phyloP scores from a whole-genome alignment of 2,329 filamentous ascomycete species.

The Aspergillus brasiliensis region DNA sequence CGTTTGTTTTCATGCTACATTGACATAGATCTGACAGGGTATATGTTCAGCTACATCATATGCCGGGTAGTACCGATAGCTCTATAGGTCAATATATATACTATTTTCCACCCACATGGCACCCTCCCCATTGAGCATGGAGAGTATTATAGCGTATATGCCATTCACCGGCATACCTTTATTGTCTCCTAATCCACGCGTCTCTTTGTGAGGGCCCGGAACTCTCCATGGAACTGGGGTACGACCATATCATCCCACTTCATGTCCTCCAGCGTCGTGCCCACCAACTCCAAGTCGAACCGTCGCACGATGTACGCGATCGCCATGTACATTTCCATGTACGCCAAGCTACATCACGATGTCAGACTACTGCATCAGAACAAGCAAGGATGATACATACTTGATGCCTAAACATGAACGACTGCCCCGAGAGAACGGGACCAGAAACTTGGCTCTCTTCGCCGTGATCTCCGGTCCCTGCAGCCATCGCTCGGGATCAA shows the following conservation, averaged over 20 bases:
- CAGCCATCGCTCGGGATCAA: slow-evolving; percentile 31
- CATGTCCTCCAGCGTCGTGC: slow-evolving; percentile 30
- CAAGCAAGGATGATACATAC: slow-evolving; percentile 12
- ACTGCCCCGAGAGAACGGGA: slow-evolving; percentile 27
- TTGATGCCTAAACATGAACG: slow-evolving; percentile 27
- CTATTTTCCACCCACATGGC: too few species aligned
- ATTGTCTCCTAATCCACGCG: too few species aligned
- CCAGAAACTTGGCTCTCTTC: slow-evolving; percentile 20
- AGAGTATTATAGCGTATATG: too few species aligned
- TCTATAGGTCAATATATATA: too few species aligned
- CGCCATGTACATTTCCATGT: slow-evolving; percentile 32
- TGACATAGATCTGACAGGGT: too few species aligned
- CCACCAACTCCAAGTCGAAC: slow-evolving; percentile 29
- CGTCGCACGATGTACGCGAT: slow-evolving; percentile 28
- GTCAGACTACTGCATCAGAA: not conserved
- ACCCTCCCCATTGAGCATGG: too few species aligned
- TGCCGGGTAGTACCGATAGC: too few species aligned
- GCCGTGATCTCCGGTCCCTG: slow-evolving; percentile 5
- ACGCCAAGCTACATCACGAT: slow-evolving; percentile 27
- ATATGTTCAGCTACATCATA: too few species aligned
- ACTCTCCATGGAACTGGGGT: too few species aligned
- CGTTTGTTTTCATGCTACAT: too few species aligned
- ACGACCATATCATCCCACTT: not conserved
- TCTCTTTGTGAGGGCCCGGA: too few species aligned
- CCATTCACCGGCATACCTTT: too few species aligned